Evolutionary conservation across 2,329 filamentous ascomycete genomes (phyloP), one percentile per base, ranked within the genome.

Genomic region (Verticillium dahliae): DNA sequence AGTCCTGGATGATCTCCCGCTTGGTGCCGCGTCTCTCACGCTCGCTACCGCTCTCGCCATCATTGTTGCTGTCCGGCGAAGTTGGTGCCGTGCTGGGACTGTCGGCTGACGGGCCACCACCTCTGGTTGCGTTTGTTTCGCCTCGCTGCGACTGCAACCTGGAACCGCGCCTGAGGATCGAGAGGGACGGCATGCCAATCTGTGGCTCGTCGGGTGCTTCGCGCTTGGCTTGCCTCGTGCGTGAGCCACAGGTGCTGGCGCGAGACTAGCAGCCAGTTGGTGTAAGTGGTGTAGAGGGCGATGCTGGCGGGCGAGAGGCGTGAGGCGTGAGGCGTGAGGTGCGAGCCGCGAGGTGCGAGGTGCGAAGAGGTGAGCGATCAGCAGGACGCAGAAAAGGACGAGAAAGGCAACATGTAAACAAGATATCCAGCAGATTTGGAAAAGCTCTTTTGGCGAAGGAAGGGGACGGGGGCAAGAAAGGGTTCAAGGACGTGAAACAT

Each of bases 161-260:
- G 41, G 60, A 57, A 35, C 64, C 63, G 22, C 70, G 69, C 59
- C 69, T 71, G 60, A 72, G 65, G 7, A 71, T 67, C 33, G 71
- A 70, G 45, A 75, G 68, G 18, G 71, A 70, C 45, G 71, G 72
- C 73, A 75, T 75, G 45, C 54, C 54, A 7, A 13, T 14, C 54
- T 18, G 27, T n/a, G 45, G n/a, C 18, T n/a, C 45, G 22, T 7
- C 22, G n/a, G 45, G 3, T 37, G 13, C 35, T 37, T 37, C 14
- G 18, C 4, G n/a, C 7, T 52, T 13, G 45, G 6, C 18, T 31
- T 22, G 18, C 45, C n/a, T 22, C 7, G 45, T 6, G 18, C 22
- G 45, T 3, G 18, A 45, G 39, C 14, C 13, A 15, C n/a, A 52
- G 45, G 13, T 52, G 45, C 45, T 10, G n/a, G 27, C 5, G 27